Percentiles rank a stretch among this genome's conserved stretches.
These are phyloP conservation scores for Sphaceloma murrayae DNA, from an alignment of 2,329 filamentous ascomycete species.

Conservation along the genomic window DNA sequence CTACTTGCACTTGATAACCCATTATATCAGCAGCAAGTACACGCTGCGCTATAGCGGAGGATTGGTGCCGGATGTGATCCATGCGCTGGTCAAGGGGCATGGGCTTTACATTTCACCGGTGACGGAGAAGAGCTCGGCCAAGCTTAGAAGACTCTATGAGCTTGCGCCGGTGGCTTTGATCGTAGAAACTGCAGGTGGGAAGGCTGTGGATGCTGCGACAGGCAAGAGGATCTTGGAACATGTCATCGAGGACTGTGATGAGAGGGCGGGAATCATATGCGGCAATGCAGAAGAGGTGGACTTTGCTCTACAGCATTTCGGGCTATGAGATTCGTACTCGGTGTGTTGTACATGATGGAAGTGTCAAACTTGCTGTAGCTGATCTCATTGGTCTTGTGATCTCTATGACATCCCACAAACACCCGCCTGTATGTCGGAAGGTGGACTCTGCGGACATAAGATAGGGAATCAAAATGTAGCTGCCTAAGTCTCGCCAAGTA, in stretches of 20 bases:
- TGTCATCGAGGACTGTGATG: conserved; percentile 25
- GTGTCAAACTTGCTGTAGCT: no score
- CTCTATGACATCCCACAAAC: no score
- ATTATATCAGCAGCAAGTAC: conserved; percentile 46
- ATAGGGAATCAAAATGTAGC: no score
- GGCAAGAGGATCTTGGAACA: conserved; percentile 24
- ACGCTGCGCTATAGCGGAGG: conserved; percentile 53
- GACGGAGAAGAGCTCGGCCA: conserved; percentile 43
- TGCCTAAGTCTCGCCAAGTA: no score
- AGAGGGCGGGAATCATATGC: conserved; percentile 28
- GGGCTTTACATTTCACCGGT: conserved; percentile 53
- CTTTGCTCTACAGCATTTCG: conserved; percentile 19
- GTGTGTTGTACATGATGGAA: no score
- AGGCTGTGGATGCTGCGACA: conserved; percentile 39
- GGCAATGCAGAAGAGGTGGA: conserved; percentile 27
- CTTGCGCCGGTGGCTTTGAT: conserved; percentile 51
- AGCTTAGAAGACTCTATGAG: conserved; percentile 51
- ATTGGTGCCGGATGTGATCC: conserved; percentile 52
- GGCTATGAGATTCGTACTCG: no score
- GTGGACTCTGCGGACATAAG: no score
- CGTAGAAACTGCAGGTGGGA: conserved; percentile 51
- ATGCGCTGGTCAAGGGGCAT: conserved; percentile 51
- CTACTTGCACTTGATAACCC: conserved; percentile 43
- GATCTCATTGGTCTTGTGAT: no score
- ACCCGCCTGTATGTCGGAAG: no score